phyloP scores from a whole-genome alignment of 2,329 filamentous ascomycete species.

The Pyrenophora teres region DNA sequence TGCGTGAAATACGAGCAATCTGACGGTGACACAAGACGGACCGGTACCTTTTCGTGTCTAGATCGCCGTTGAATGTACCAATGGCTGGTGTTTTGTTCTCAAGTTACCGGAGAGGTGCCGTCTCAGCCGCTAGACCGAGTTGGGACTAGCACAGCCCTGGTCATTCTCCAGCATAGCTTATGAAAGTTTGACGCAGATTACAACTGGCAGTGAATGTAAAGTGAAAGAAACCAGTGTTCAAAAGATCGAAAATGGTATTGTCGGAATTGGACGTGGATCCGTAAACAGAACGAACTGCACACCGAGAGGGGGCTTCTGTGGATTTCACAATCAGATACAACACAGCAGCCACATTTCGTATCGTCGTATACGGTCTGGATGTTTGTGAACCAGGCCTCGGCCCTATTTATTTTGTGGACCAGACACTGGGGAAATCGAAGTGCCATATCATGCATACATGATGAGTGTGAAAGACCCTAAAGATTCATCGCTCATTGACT shows the following conservation, averaged over 20 bases:
- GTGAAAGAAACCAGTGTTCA: too few species aligned
- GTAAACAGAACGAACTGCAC: not conserved
- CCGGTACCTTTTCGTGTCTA: not conserved
- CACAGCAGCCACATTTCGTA: not conserved
- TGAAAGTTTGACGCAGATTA: not conserved
- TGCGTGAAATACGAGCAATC: too few species aligned
- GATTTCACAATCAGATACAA: not conserved
- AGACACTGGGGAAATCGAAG: constrained; percentile 47
- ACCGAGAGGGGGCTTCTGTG: not conserved
- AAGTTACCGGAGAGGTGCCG: not conserved
- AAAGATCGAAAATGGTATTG: too few species aligned
- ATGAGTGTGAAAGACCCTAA: constrained; percentile 45
- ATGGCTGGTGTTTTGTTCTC: not conserved
- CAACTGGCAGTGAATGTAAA: too few species aligned
- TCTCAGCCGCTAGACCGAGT: not conserved
- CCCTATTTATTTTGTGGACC: constrained; percentile 44
- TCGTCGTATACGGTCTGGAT: constrained; percentile 11
- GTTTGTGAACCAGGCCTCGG: constrained; percentile 41
- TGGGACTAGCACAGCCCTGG: not conserved
- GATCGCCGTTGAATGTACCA: not conserved
- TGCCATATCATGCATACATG: constrained; percentile 47
- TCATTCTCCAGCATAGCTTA: not conserved
- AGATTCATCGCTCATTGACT: constrained; percentile 50
- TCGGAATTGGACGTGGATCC: too few species aligned
- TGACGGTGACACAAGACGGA: not conserved